Conservation (phyloP, 305 asterid genomes). For the Rubia tinctorum region DNA sequence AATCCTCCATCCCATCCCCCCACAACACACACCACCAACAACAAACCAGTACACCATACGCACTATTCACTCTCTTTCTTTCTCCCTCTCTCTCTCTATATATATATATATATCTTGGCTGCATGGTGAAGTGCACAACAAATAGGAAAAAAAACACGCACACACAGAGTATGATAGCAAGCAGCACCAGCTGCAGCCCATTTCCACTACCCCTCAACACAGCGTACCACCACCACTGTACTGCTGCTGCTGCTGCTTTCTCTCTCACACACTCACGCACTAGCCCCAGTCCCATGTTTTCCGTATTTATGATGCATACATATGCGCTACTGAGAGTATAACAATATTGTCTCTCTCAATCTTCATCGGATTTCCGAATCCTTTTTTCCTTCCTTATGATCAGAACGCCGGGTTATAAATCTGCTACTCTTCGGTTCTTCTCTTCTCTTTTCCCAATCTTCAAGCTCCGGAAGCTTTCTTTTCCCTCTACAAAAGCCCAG, state of each 20-base stretch:
- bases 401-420: slow-evolving; percentile 24
- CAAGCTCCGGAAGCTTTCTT: background rate
- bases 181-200: background rate
- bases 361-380: background rate
- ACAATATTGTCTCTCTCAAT: background rate
- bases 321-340: background rate
- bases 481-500: slow-evolving; percentile 14
- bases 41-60: background rate
- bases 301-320: slow-evolving; percentile 19
- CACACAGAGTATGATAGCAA: background rate
- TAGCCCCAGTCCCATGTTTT: slow-evolving; percentile 9
- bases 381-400: slow-evolving; percentile 34
- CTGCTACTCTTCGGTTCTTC: slow-evolving; percentile 3
- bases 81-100: background rate
- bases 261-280: slow-evolving; percentile 8
- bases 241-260: background rate
- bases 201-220: background rate
- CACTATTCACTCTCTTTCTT: too few relatives aligned
- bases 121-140: slow-evolving; percentile 7
- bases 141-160: background rate
- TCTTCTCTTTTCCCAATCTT: slow-evolving; percentile 22
- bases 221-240: background rate
- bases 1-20: background rate
- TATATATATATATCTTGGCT: background rate
- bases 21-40: background rate